A percentile compares a stretch with the other conserved stretches of the same genome.
Conservation (phyloP, 2,329 filamentous ascomycete genomes). For the Rhynchosporium secalis region DNA sequence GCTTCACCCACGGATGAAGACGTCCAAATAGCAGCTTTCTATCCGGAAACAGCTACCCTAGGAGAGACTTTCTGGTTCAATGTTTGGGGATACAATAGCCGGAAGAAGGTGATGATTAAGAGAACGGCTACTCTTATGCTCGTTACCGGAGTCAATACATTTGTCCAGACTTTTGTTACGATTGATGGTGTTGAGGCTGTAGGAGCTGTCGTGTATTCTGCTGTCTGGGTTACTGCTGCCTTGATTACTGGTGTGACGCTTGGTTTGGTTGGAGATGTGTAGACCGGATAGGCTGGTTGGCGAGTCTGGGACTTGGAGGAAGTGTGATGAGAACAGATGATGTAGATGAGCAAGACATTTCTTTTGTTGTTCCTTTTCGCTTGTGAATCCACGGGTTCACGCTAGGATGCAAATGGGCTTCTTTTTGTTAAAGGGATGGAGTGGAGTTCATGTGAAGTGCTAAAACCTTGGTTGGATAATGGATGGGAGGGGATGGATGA, state of each 20-base stretch:
- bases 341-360: slow-evolving; percentile 10
- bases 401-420: slow-evolving; percentile 6
- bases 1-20: slow-evolving; percentile 52
- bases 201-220: slow-evolving; percentile 72
- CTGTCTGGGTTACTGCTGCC: slow-evolving; percentile 70
- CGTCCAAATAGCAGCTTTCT: slow-evolving; percentile 54
- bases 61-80: slow-evolving; percentile 71
- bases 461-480: slow-evolving; percentile 1
- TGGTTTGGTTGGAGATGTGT: slow-evolving; percentile 53
- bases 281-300: slow-evolving; percentile 7
- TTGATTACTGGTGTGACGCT: slow-evolving; percentile 58
- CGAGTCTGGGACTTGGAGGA: background rate
- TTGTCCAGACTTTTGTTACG: slow-evolving; percentile 64
- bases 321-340: background rate
- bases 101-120: slow-evolving; percentile 62
- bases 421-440: slow-evolving; percentile 2
- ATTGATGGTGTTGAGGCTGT: slow-evolving; percentile 67
- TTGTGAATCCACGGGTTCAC: background rate
- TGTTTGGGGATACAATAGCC: slow-evolving; percentile 66
- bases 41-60: slow-evolving; percentile 65
- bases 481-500: background rate
- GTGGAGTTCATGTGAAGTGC: slow-evolving; percentile 11
- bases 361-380: slow-evolving; percentile 10
- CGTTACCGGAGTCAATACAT: slow-evolving; percentile 58
- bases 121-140: slow-evolving; percentile 62